Conservation (phyloP, 148 eudicot genomes). For the Camellia sinensis region DNA sequence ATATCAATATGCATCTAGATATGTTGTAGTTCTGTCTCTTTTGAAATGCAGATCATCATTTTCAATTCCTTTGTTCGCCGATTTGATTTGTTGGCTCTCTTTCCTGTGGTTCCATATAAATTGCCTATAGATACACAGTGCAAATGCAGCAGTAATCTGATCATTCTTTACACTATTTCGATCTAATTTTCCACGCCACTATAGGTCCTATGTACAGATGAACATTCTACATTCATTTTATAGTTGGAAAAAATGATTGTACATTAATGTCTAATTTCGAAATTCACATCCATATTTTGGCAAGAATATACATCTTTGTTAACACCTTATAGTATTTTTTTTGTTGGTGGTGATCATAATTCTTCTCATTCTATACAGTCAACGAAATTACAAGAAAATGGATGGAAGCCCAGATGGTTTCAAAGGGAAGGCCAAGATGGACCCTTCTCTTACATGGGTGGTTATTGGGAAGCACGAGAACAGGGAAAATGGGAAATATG, state of each 20-base stretch:
- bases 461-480: constrained; percentile 85
- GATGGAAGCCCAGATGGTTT: constrained; percentile 92
- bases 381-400: constrained; percentile 80
- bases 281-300: no score
- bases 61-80: not conserved
- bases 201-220: no score
- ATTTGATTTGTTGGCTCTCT: not conserved
- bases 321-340: not conserved
- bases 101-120: no score
- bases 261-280: no score
- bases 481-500: constrained; percentile 64
- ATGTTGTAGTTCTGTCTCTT: not conserved
- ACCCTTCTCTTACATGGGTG: constrained; percentile 58
- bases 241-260: no score
- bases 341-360: not conserved
- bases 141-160: not conserved
- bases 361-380: constrained; percentile 40
- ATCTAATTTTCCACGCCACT: not conserved
- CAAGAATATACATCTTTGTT: no score
- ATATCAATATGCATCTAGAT: not conserved
- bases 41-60: not conserved
- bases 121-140: not conserved
- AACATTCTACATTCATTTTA: no score
- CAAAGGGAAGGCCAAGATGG: constrained; percentile 59
- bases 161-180: not conserved